phyloP scores from a whole-genome alignment of 345 rosid species.

The Psidium friedrichsthalianum region DNA sequence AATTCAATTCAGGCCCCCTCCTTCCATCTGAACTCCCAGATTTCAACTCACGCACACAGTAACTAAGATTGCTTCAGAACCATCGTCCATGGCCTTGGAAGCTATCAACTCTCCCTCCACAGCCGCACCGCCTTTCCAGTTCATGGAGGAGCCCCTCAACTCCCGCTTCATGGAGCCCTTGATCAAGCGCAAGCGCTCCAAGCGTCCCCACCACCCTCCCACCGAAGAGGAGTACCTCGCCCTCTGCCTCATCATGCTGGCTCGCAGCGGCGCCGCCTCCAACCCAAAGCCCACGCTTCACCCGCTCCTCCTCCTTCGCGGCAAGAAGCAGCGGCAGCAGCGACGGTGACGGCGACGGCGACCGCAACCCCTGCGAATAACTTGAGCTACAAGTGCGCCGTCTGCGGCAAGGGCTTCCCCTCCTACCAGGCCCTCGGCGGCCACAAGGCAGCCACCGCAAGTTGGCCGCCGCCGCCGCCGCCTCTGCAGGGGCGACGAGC shows the following conservation, averaged over 20 bases:
- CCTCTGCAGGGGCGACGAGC: neutral
- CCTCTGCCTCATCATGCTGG: conserved; percentile 43
- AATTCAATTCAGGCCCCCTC: neutral
- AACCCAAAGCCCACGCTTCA: neutral
- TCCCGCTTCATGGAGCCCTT: conserved; percentile 15
- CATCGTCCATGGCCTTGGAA: conserved; percentile 26
- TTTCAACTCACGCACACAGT: neutral
- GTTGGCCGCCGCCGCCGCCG: neutral
- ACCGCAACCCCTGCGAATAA: neutral
- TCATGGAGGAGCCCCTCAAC: neutral
- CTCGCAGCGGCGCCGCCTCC: conserved; percentile 11
- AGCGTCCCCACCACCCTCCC: conserved; percentile 17
- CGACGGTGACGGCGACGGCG: neutral
- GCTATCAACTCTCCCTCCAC: conserved; percentile 34
- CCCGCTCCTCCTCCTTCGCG: neutral
- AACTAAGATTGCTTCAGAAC: neutral
- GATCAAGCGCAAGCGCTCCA: conserved; percentile 35
- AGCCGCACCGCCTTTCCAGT: neutral
- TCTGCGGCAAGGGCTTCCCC: conserved; percentile 11
- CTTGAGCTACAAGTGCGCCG: conserved; percentile 8
- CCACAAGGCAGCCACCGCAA: conserved; percentile 21
- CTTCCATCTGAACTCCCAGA: neutral
- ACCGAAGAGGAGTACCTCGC: conserved; percentile 40
- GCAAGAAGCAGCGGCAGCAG: neutral
- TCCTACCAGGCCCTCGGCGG: conserved; percentile 19